These are phyloP conservation scores for Alternaria viburni DNA, from an alignment of 2,329 filamentous ascomycete species.

Conservation along the genomic window DNA sequence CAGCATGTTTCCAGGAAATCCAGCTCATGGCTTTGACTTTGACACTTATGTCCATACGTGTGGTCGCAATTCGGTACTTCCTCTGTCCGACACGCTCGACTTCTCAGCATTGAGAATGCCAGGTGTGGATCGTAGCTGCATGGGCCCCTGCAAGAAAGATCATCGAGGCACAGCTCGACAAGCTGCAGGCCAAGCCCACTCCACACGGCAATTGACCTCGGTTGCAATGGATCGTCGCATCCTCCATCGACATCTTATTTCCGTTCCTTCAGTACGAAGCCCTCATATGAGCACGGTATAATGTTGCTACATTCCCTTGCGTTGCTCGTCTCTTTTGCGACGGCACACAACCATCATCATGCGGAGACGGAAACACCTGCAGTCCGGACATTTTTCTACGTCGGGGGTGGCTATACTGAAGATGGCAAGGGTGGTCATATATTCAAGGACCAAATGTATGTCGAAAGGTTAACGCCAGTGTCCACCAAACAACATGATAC, in stretches of 20 bases:
- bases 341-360: neutral
- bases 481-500: neutral
- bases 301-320: neutral
- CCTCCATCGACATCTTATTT: neutral
- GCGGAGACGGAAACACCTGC: conserved; percentile 1
- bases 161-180: neutral
- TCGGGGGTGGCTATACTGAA: conserved; percentile 23
- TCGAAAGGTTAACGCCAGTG: conserved; percentile 11
- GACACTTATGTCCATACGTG: neutral
- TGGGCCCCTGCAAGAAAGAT: neutral
- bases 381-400: conserved; percentile 23
- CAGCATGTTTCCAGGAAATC: neutral
- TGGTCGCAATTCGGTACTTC: neutral
- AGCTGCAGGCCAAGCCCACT: neutral
- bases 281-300: neutral
- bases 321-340: neutral
- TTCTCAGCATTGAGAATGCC: neutral
- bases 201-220: neutral
- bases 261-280: neutral
- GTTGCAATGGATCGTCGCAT: neutral
- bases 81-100: neutral
- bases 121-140: neutral
- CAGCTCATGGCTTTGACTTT: neutral
- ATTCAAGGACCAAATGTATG: conserved; percentile 31
- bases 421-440: conserved; percentile 17